Evolutionary conservation across 2,329 filamentous ascomycete genomes (phyloP).

Genomic region (Fusarium papillatum): DNA sequence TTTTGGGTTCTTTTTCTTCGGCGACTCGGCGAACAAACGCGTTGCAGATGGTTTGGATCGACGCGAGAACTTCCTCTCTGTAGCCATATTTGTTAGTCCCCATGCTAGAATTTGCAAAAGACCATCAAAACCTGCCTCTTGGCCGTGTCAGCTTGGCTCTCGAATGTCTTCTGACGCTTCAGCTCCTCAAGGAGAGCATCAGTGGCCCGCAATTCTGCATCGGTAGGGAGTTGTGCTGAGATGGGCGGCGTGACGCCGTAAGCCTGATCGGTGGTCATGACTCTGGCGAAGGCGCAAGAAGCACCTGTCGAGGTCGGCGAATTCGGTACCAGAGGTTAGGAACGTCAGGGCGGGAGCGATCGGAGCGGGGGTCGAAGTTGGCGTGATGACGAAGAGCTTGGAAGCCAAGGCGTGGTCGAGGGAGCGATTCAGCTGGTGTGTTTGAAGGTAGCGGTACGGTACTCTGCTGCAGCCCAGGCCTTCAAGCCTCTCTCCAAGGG

Average conservation of each 20-base stretch:
- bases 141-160: conserved; percentile 84
- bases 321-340: conserved; percentile 1
- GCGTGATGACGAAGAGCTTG: conserved; percentile 4
- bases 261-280: conserved; percentile 55
- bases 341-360: neutral
- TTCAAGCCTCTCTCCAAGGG: conserved; percentile 39
- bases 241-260: conserved; percentile 87
- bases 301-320: conserved; percentile 15
- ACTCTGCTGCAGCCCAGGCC: conserved; percentile 8
- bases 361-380: neutral
- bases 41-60: conserved; percentile 84
- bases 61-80: conserved; percentile 72
- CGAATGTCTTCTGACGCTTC: conserved; percentile 92
- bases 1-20: conserved; percentile 77
- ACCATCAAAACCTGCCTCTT: conserved; percentile 71
- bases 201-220: conserved; percentile 82
- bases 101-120: neutral
- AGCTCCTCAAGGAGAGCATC: conserved; percentile 87
- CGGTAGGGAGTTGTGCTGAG: conserved; percentile 81
- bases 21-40: conserved; percentile 91
- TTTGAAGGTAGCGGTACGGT: neutral
- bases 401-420: conserved; percentile 1
- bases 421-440: conserved; percentile 5
- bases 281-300: conserved; percentile 15
- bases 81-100: conserved; percentile 22